Percentiles rank a stretch among this genome's conserved stretches.
These are phyloP conservation scores for Tremellales sp. DNA, from an alignment of 1,284 basidiomycete species.

Conservation along the genomic window DNA sequence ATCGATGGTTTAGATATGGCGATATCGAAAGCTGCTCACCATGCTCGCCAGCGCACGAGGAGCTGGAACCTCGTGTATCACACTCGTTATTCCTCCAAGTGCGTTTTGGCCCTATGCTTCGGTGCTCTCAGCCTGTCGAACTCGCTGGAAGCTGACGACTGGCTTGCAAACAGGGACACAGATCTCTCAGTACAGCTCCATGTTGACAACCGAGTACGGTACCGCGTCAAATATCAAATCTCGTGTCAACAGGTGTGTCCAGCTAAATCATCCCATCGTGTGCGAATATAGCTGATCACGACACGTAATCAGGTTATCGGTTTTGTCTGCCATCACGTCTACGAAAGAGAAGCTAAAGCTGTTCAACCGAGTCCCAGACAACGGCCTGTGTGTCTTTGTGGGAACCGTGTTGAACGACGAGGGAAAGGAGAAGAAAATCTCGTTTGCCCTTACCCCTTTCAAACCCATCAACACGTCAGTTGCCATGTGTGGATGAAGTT, in stretches of 20 bases:
- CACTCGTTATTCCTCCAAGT: constrained; percentile 93
- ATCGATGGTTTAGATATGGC: constrained; percentile 59
- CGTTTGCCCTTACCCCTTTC: constrained; percentile 95
- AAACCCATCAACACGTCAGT: constrained; percentile 97
- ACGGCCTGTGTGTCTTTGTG: constrained; percentile 94
- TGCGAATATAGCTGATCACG: not conserved
- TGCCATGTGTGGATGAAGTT: not conserved
- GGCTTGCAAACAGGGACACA: constrained; percentile 60
- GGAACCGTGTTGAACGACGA: constrained; percentile 98
- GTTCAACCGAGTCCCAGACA: constrained; percentile 92
- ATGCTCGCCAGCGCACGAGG: constrained; percentile 89
- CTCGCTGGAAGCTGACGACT: constrained; percentile 8
- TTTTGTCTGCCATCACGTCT: constrained; percentile 95
- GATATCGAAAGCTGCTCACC: constrained; percentile 98
- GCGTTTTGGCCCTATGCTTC: constrained; percentile 28
- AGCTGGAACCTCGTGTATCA: constrained; percentile 99
- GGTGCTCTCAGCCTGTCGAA: constrained; percentile 10
- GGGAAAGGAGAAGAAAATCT: constrained; percentile 98
- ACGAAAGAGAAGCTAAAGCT: constrained; percentile 98
- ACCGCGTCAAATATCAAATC: constrained; percentile 99
- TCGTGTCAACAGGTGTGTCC: constrained; percentile 76
- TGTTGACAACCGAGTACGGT: constrained; percentile 98
- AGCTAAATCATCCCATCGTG: not conserved
- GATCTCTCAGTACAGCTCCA: constrained; percentile 87
- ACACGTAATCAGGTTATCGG: constrained; percentile 60